phyloP scores from a whole-genome alignment of 1,139 yeast genomes.

The Geotrichum histeridarum region DNA sequence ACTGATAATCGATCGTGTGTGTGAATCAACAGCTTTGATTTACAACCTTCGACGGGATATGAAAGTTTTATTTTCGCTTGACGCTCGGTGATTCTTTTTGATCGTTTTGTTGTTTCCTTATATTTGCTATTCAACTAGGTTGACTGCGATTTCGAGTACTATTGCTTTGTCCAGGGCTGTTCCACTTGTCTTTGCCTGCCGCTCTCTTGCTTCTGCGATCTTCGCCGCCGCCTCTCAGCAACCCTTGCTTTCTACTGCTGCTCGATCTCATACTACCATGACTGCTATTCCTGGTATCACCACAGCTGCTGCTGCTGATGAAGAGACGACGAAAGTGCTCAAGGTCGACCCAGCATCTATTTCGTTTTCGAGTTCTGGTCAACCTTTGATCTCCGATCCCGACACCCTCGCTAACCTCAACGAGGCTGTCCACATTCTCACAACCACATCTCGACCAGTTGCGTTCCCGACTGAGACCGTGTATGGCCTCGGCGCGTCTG shows the following conservation, averaged over 20 bases:
- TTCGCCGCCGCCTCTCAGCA: neutral
- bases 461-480: conserved; percentile 98
- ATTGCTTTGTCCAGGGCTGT: too few species aligned
- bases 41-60: too few species aligned
- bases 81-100: too few species aligned
- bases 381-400: conserved; percentile 5
- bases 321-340: conserved; percentile 40
- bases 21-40: too few species aligned
- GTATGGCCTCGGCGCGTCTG: conserved; percentile 90
- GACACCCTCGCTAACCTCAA: conserved; percentile 38
- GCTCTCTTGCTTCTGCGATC: neutral
- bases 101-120: too few species aligned
- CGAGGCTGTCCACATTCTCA: conserved; percentile 56
- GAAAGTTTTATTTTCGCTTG: too few species aligned
- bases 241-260: neutral
- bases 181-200: too few species aligned
- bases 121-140: too few species aligned
- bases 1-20: too few species aligned
- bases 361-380: conserved; percentile 36
- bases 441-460: conserved; percentile 53
- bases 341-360: conserved; percentile 46
- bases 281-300: neutral
- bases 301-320: neutral
- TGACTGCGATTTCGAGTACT: too few species aligned
- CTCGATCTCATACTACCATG: neutral